phyloP scores from a whole-genome alignment of 495 filamentous ascomycete species.

The Annulohypoxylon maeteangense region DNA sequence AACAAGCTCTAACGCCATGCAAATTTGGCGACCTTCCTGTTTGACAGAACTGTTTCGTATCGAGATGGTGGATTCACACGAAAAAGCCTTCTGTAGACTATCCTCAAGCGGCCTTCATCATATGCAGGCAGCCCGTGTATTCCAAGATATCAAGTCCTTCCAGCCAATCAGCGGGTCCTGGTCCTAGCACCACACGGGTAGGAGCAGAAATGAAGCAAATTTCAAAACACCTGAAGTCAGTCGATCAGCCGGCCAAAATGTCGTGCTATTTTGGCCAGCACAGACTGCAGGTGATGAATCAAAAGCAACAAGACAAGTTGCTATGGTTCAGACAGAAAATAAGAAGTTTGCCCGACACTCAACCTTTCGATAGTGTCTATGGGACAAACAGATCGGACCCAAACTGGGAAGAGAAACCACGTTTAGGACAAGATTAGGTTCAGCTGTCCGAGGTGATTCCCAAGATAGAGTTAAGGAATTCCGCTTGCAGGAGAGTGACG shows the following conservation, averaged over 20 bases:
- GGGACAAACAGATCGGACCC: neutral
- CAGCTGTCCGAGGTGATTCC: neutral
- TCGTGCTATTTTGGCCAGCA: conserved; percentile 18
- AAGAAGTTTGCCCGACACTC: conserved; percentile 1
- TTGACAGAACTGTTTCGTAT: conserved; percentile 37
- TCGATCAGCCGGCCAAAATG: conserved; percentile 14
- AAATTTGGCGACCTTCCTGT: conserved; percentile 32
- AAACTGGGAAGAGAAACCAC: neutral
- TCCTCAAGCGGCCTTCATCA: conserved; percentile 34
- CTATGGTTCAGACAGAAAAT: neutral
- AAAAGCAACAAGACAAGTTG: neutral
- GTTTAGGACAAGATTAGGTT: conserved; percentile 7
- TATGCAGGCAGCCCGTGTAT: conserved; percentile 39
- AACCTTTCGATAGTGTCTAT: conserved; percentile 13
- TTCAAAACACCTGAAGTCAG: conserved; percentile 26
- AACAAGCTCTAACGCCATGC: conserved; percentile 36
- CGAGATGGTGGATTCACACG: conserved; percentile 24
- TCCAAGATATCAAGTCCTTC: conserved; percentile 16
- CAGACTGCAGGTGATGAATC: conserved; percentile 20
- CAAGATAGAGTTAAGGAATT: conserved; percentile 6
- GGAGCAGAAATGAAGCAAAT: conserved; percentile 34
- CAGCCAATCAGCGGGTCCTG: conserved; percentile 31
- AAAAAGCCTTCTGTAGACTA: conserved; percentile 30
- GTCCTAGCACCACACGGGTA: conserved; percentile 33
- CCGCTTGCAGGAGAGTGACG: conserved; percentile 14